Conservation (phyloP, 2,329 filamentous ascomycete genomes). For the Fusarium decemcellulare region DNA sequence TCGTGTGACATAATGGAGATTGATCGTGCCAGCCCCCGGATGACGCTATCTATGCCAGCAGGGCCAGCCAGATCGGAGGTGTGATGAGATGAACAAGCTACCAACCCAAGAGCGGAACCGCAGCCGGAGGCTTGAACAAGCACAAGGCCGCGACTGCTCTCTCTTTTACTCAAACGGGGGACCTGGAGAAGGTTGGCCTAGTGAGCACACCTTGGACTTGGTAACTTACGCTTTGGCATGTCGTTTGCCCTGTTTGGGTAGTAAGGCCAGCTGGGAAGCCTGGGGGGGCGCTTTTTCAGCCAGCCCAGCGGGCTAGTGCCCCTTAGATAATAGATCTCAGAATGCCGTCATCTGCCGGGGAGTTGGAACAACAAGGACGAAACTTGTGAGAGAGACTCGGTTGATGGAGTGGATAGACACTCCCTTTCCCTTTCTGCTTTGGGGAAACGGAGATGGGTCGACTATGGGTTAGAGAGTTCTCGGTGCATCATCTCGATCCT, state of each 20-base stretch:
- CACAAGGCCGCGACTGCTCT: no score
- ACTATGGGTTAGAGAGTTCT: no score
- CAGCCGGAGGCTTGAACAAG: constrained; percentile 17
- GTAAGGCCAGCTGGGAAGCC: constrained; percentile 8
- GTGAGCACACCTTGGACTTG: constrained; percentile 6
- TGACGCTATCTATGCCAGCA: constrained; percentile 40
- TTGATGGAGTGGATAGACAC: not conserved
- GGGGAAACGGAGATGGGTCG: not conserved
- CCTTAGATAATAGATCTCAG: constrained; percentile 38
- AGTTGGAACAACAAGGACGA: constrained; percentile 26
- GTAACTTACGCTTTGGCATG: constrained; percentile 7
- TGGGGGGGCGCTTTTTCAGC: constrained; percentile 6
- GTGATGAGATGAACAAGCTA: constrained; percentile 15
- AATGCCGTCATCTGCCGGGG: constrained; percentile 41
- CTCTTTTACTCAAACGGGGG: constrained; percentile 1
- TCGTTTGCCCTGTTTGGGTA: constrained; percentile 4
- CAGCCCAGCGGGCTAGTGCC: constrained; percentile 23
- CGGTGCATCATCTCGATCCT: not conserved
- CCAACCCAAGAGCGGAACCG: constrained; percentile 34
- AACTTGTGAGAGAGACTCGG: not conserved
- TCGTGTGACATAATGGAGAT: constrained; percentile 20
- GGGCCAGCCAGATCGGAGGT: constrained; percentile 12
- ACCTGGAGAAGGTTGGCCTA: not conserved
- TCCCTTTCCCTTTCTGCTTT: not conserved
- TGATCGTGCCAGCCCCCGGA: constrained; percentile 16